These are phyloP conservation scores for Geranium brycei DNA, from an alignment of 345 rosid species.

Conservation along the genomic window DNA sequence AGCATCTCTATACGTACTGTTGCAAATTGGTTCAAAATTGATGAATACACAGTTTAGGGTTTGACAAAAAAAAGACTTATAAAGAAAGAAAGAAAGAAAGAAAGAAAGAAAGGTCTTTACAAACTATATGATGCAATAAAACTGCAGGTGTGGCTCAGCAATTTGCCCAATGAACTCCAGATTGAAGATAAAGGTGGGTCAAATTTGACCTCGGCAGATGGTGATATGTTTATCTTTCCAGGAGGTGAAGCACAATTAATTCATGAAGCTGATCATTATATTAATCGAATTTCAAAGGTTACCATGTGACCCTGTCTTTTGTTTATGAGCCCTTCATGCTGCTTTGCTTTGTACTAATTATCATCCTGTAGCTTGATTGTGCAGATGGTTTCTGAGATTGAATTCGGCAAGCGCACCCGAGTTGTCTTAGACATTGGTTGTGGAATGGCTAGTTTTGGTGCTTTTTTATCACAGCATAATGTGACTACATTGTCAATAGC, in stretches of 20 bases:
- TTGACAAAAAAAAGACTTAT: no score
- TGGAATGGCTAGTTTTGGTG: conserved; percentile 99
- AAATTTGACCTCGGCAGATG: conserved; percentile 64
- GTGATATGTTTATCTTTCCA: conserved; percentile 80
- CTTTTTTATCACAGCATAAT: conserved; percentile 61
- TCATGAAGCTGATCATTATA: conserved; percentile 82
- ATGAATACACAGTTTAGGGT: no score
- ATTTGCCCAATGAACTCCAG: conserved; percentile 76
- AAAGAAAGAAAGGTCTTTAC: no score
- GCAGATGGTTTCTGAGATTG: conserved; percentile 74
- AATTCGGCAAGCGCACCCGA: conserved; percentile 62
- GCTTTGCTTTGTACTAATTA: neutral
- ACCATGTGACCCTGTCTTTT: no score
- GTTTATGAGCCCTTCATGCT: neutral
- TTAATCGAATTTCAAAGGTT: conserved; percentile 78
- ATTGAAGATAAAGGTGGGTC: conserved; percentile 95
- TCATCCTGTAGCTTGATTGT: conserved; percentile 7
- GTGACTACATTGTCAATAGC: conserved; percentile 80
- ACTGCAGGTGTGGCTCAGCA: conserved; percentile 67
- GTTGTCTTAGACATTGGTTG: conserved; percentile 85
- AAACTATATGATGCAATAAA: no score
- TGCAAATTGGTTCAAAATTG: no score
- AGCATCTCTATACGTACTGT: no score
- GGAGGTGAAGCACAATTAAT: conserved; percentile 98
- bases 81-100: no score